These are phyloP conservation scores for Taiozyma onychis DNA, from an alignment of 1,139 yeast genomes.

Conservation along the genomic window DNA sequence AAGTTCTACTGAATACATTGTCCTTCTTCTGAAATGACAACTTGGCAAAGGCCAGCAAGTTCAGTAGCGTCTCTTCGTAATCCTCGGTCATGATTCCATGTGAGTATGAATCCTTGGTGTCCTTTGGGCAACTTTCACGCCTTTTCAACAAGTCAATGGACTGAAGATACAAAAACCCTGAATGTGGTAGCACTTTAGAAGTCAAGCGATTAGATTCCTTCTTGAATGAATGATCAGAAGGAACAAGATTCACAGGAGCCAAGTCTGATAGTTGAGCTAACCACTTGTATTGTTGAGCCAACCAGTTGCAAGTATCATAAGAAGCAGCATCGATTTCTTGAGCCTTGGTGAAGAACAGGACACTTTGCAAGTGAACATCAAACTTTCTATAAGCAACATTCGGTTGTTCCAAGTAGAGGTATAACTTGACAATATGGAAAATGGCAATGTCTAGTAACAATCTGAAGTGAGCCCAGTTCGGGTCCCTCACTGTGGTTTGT, in stretches of 20 bases:
- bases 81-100: conserved; percentile 10
- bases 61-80: conserved; percentile 23
- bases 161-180: conserved; percentile 40
- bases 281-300: conserved; percentile 41
- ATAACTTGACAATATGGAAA: conserved; percentile 56
- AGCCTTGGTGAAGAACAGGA: conserved; percentile 27
- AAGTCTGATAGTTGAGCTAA: conserved; percentile 48
- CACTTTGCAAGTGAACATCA: conserved; percentile 50
- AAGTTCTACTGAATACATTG: conserved; percentile 28
- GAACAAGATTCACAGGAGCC: conserved; percentile 31
- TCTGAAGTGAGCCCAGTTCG: conserved; percentile 40
- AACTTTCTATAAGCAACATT: conserved; percentile 59
- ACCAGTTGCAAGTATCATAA: conserved; percentile 35
- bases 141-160: conserved; percentile 30
- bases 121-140: conserved; percentile 15
- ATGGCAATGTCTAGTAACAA: conserved; percentile 53
- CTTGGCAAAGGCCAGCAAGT: conserved; percentile 32
- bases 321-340: conserved; percentile 23
- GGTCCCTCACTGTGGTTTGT: conserved; percentile 16
- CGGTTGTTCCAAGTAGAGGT: conserved; percentile 56
- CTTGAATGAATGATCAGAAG: conserved; percentile 30
- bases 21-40: conserved; percentile 31
- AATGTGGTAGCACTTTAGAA: conserved; percentile 34
- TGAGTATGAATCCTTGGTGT: conserved; percentile 23
- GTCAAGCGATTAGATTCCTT: conserved; percentile 11